phyloP scores from a whole-genome alignment of 2,329 filamentous ascomycete genomes.

The Alternaria angustiovoidea region DNA sequence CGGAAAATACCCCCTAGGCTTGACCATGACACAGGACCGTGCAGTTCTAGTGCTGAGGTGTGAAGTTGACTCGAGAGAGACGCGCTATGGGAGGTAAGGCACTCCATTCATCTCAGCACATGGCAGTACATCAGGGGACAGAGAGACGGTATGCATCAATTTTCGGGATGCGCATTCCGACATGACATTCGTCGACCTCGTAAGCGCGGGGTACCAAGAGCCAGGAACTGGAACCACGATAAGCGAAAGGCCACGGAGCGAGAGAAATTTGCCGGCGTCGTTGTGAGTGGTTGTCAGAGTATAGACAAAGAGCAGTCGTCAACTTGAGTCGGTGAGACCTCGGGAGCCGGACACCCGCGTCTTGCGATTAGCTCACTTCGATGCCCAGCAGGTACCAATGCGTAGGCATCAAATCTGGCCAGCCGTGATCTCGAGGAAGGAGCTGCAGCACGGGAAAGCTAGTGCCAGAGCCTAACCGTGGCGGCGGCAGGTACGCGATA shows the following conservation, averaged over 20 bases:
- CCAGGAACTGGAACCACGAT: slow-evolving; percentile 1
- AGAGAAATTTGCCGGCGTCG: not conserved
- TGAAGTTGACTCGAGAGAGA: not conserved
- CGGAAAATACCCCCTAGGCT: not conserved
- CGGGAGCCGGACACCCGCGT: not conserved
- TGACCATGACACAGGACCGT: not conserved
- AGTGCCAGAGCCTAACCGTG: not conserved
- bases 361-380: slow-evolving; percentile 4
- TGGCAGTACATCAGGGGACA: not conserved
- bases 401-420: not conserved
- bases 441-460: not conserved
- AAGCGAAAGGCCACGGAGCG: slow-evolving; percentile 11
- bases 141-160: not conserved
- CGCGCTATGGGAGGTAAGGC: not conserved
- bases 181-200: not conserved
- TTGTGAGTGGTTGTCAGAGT: not conserved
- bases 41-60: not conserved
- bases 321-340: not conserved
- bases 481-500: not conserved
- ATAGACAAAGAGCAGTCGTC: slow-evolving; percentile 3
- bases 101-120: not conserved
- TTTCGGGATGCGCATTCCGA: not conserved
- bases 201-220: slow-evolving; percentile 9
- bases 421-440: not conserved
- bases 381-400: not conserved